Base-by-base conservation (phyloP, 2,329 filamentous ascomycete species). In the Catunica adiposa region DNA sequence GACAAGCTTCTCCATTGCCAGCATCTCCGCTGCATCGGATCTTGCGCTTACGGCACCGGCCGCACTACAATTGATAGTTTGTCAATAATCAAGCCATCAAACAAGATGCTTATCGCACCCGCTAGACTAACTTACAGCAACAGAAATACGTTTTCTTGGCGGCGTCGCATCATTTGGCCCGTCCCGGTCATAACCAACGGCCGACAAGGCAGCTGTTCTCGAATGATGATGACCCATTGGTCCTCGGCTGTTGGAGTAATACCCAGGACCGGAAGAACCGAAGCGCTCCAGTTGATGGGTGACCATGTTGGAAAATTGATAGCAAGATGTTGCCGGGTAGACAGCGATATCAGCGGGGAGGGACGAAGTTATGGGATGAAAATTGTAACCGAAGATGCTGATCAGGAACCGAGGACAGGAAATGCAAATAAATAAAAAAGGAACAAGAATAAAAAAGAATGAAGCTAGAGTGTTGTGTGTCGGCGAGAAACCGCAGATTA, bases 21-120 rank as follows among this genome's bases (percentile, higher is more conserved):
- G 77, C 74, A 65, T 95, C 88, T 46, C 90, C 90, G 64, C 86
- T 94, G 71, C 90, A 97, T 62, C 87, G 84, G 63, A 97, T 97
- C 73, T 97, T 97, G 58, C 90, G 80, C 70, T 90, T 89, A 59
- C 90, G 81, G 69, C 90, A 97, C 61, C 90, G 81, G 37, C 81
- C 80, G 67, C 90, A 97, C 90, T 96, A 20, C 5, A 22, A 47
- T n/a, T n/a, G n/a, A n/a, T n/a, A n/a, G n/a, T n/a, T n/a, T n/a
- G n/a, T n/a, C n/a, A n/a, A 25, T n/a, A n/a, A 14, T n/a, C n/a
- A n/a, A n/a, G n/a, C n/a, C n/a, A n/a, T n/a, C n/a, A n/a, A n/a
- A n/a, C n/a, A n/a, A n/a, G n/a, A n/a, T n/a, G n/a, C n/a, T n/a
- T n/a, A n/a, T n/a, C n/a, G 20, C n/a, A 40, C n/a, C 25, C 34